These are phyloP conservation scores for Boletus barrowsii DNA, from an alignment of 768 basidiomycete genomes.

Conservation along the genomic window DNA sequence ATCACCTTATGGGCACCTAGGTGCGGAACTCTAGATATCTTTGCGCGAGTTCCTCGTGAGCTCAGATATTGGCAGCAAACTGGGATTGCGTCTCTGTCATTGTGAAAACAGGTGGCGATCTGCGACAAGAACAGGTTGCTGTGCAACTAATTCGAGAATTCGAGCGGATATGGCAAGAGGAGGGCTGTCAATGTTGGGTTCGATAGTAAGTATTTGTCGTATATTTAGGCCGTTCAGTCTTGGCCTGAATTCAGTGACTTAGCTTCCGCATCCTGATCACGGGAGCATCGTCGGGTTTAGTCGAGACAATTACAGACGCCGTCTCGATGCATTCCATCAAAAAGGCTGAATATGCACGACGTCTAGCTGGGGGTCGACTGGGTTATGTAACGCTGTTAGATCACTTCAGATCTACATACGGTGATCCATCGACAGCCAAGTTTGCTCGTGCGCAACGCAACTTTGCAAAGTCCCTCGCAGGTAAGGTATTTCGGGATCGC, in stretches of 20 bases:
- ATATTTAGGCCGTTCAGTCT: neutral
- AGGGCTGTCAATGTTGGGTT: constrained; percentile 89
- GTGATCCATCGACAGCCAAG: constrained; percentile 81
- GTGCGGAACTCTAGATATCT: constrained; percentile 37
- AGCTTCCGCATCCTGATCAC: constrained; percentile 97
- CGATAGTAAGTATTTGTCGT: constrained; percentile 61
- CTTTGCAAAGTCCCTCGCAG: constrained; percentile 89
- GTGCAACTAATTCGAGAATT: constrained; percentile 94
- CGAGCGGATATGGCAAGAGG: constrained; percentile 91
- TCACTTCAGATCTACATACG: constrained; percentile 89
- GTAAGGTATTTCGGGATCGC: constrained; percentile 34
- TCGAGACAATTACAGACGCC: constrained; percentile 97
- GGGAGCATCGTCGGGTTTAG: constrained; percentile 86
- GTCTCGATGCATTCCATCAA: constrained; percentile 99
- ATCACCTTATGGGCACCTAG: constrained; percentile 95
- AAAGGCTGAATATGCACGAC: constrained; percentile 94
- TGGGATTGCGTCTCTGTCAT: constrained; percentile 96
- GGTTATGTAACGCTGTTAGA: constrained; percentile 89
- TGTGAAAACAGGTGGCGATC: constrained; percentile 95
- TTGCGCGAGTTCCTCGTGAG: constrained; percentile 2
- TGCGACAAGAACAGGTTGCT: constrained; percentile 96
- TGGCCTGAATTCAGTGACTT: constrained; percentile 1
- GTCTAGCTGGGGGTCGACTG: constrained; percentile 74
- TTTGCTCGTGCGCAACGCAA: constrained; percentile 89
- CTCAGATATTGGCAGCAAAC: constrained; percentile 43